These are phyloP conservation scores for Chalciporus chontae DNA, from an alignment of 768 basidiomycete genomes.

Conservation along the genomic window DNA sequence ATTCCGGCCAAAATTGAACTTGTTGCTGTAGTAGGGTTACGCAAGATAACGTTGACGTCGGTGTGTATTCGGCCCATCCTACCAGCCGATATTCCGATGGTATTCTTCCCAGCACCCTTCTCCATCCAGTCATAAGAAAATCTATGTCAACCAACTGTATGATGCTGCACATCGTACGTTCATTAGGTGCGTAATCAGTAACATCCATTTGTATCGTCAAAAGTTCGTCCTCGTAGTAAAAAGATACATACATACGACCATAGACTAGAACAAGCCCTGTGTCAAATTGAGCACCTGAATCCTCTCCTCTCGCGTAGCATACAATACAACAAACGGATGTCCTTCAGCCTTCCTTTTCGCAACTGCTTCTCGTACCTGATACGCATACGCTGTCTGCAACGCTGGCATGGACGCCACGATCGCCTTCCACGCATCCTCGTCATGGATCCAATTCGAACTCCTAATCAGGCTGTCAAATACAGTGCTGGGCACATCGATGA, in stretches of 20 bases:
- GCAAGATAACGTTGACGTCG: too few species aligned
- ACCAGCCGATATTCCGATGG: too few species aligned
- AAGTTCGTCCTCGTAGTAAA: neutral
- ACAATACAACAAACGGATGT: conserved; percentile 57
- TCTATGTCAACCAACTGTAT: too few species aligned
- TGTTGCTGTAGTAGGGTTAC: too few species aligned
- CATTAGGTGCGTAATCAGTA: too few species aligned
- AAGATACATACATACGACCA: neutral
- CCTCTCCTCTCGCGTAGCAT: conserved; percentile 66
- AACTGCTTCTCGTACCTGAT: conserved; percentile 65
- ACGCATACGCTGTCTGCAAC: conserved; percentile 57
- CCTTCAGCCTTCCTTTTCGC: conserved; percentile 62
- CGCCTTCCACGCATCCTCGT: conserved; percentile 72
- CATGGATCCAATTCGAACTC: conserved; percentile 60
- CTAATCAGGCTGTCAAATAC: conserved; percentile 63
- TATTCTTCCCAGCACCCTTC: too few species aligned
- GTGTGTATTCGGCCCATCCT: too few species aligned
- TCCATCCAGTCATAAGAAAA: too few species aligned
- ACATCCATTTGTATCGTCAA: neutral
- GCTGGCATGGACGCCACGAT: conserved; percentile 54
- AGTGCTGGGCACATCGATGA: conserved; percentile 58
- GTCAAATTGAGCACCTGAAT: conserved; percentile 54
- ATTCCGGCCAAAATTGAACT: too few species aligned
- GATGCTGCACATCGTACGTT: too few species aligned
- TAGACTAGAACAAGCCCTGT: conserved; percentile 1